Base-by-base conservation (phyloP, 768 basidiomycete species). In the Boletus fagicola region DNA sequence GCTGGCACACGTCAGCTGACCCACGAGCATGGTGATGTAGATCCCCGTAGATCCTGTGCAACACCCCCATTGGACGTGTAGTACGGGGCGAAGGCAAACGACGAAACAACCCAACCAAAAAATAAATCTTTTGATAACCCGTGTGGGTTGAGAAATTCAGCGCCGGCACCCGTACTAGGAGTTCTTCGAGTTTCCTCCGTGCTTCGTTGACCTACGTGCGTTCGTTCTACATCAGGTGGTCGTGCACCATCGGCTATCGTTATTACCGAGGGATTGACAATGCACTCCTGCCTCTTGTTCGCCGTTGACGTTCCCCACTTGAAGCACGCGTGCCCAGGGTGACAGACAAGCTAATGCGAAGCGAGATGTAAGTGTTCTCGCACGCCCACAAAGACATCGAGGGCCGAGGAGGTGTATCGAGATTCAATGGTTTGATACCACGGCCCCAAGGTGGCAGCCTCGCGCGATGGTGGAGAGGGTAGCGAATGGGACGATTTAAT, bases 11-110 rank as follows among this genome's bases (percentile, higher is more conserved):
- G 15, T 35, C 35, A 13, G n/a, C 10, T 40, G 39, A 40, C 20
- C 39, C n/a, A n/a, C 39, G n/a, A 20, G 58, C 26, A 16, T 26
- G 59, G 54, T 48, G 33, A 16, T 42, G 51, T 47, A 55, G 62
- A 61, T 64, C 58, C 40, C 55, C 50, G 49, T 40, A 35, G 45
- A 57, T 60, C 53, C 43, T n/a, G 31, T 40, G 16, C 35, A 9
- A 6, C 24, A 35, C 11, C 12, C 35, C 48, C 13, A 18, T 38
- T 50, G 16, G 10, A 57, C 10, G 5, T n/a, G 38, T 16, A 22
- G 11, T 36, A 39, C 7, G 30, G 35, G 26, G 42, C 10, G 12
- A 49, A 49, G 12, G 1, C 8, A 26, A 35, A 45, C 20, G 22
- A 22, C 22, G 31, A 30, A 54, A 30, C 51, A 11, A 45, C 24